Evolutionary conservation across 2,329 filamentous ascomycete genomes (phyloP), one percentile per base, ranked within the genome.

Genomic region (Penicillium decumbens): DNA sequence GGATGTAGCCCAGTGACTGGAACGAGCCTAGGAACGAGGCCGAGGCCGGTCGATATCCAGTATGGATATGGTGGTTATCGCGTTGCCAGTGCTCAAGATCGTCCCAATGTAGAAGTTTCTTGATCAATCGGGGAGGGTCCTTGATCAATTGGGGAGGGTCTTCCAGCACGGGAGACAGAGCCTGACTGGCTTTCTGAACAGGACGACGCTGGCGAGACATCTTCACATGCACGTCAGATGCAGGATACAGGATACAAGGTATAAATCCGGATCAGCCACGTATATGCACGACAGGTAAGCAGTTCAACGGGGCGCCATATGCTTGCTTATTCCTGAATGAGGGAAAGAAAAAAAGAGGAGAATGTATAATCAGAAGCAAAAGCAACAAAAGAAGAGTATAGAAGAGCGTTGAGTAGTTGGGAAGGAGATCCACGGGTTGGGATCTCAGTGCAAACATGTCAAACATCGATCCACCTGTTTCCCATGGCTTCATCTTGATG

Each of bases 51-150:
- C 85, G 79, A 69, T 88, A 89, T 53, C 83, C 81, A 24, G 78
- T 78, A 47, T 75, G 75, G 50, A 89, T 88, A 72, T 82, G 85
- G 54, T 83, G 81, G 60, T 88, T 89, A 68, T 88, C 85, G 63
- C 74, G 76, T 59, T 76, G 74, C 78, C 78, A 80, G 43, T 71
- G 68, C 5, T 75, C 77, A 18, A 76, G 71, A 64, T 75, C 80
- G 58, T 75, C 71, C 77, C 71, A 80, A 50, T 77, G 70, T 29
- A 80, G 65, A 29, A 74, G 68, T 38, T 58, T 66, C 41, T 60
- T 65, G 45, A 68, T 55, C 41, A 60, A 55, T 20, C 59, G 51
- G 18, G 62, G 60, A 41, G 67, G 65, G 13, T 37, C 42, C 41
- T 60, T 65, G 45, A 68, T 55, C 40, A 60, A 55, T 20, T 59